Percentiles rank a stretch among this genome's conserved stretches.
Conservation (phyloP, 2,329 filamentous ascomycete genomes). For the Diplodia corticola region DNA sequence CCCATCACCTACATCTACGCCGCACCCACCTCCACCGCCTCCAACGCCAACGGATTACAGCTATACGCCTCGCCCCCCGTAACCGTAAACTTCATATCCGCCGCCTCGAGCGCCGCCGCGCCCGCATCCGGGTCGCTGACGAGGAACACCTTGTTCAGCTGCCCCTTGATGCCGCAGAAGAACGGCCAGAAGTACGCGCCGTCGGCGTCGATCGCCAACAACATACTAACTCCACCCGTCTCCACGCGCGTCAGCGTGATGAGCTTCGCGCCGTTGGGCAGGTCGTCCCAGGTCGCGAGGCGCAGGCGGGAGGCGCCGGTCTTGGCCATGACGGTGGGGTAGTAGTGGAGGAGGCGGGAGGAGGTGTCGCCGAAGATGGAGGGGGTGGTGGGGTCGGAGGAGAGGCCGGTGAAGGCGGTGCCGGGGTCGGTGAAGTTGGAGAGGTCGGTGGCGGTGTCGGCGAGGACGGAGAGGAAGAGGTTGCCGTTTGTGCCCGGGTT, state of each 20-base stretch:
- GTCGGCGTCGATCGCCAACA: constrained; percentile 22
- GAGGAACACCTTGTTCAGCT: constrained; percentile 25
- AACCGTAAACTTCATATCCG: constrained; percentile 24
- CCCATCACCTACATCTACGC: neutral
- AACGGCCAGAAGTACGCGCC: constrained; percentile 26
- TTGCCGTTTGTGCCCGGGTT: constrained; percentile 5
- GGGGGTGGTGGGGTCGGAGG: neutral
- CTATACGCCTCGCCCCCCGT: constrained; percentile 25
- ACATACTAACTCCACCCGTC: neutral
- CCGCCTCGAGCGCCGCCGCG: neutral
- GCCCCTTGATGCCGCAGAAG: constrained; percentile 23
- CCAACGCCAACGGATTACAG: constrained; percentile 23
- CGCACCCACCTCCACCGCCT: neutral
- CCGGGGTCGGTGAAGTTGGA: neutral
- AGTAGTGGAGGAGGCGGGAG: constrained; percentile 21
- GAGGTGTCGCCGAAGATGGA: constrained; percentile 18
- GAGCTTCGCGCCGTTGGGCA: constrained; percentile 23
- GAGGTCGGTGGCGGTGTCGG: constrained; percentile 21
- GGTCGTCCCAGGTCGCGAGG: constrained; percentile 24
- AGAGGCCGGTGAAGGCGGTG: neutral
- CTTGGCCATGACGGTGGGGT: constrained; percentile 21
- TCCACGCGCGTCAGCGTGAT: constrained; percentile 23
- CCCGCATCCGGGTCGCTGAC: constrained; percentile 21
- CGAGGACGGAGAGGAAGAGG: constrained; percentile 5
- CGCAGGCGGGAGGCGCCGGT: constrained; percentile 25